Evolutionary conservation across 225 moss, liverwort and hornwort genomes (phyloP), one percentile per base, ranked within the genome.

Genomic region (Antitrichia curtipendula): DNA sequence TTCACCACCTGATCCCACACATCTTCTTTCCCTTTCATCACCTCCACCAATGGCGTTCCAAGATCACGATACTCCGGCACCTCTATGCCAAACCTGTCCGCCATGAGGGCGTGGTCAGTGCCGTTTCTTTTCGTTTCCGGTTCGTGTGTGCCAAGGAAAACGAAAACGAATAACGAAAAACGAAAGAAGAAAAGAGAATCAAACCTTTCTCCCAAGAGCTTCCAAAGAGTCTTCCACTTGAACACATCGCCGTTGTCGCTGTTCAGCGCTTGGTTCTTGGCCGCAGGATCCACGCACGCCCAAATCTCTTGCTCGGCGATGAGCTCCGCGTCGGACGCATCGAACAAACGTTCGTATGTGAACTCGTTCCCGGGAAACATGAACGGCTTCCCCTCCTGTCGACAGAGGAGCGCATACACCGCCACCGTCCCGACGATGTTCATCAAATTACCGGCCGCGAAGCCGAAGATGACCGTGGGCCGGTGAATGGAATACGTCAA

Each of bases 221-320:
- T 82, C 96, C 96, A 96, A 21, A 92, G 59, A 52, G 50, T 88
- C 86, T 91, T 94, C 95, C 95, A 96, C 83, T 89, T 94, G 86
- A 92, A 96, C 47, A 95, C 91, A n/a, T 96, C 96, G 40, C 96
- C 96, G 85, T 96, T 96, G 78, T 83, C 62, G 53, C 61, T 82
- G 47, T 96, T 96, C 75, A 90, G 90, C 15, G 95, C 95, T 75
- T 95, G 91, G 84, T 95, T 96, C 85, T 91, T 94, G 5, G 89
- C 95, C 38, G 88, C 83, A 6, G 92, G 89, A 23, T 95, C 92
- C 75, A 92, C 76, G 82, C 92, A 85, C 34, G 94, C 94, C 95
- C 96, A 95, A 36, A 95, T 87, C 53, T 95, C 92, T 85, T 96
- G 96, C 91, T 96, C 95, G 2, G 93, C 96, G 27, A 96, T 90